Conservation (phyloP, 2,329 filamentous ascomycete genomes). For the Delphinella strobiligena region DNA sequence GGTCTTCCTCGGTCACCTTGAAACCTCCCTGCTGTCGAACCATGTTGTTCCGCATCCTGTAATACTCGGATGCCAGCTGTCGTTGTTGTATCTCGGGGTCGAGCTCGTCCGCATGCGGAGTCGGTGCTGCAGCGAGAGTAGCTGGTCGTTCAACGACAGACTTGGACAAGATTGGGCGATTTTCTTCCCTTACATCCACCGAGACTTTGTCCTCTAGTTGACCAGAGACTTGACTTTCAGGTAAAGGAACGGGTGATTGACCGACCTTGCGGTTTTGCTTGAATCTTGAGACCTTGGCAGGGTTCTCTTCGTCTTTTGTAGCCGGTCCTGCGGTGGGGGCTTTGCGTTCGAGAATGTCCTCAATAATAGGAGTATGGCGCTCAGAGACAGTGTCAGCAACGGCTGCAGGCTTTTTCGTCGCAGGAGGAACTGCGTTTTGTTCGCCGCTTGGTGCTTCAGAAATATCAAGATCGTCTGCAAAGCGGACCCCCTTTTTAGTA, state of each 20-base stretch:
- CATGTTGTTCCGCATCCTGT: conserved; percentile 68
- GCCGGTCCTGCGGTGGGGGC: conserved; percentile 1
- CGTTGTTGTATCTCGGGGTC: conserved; percentile 62
- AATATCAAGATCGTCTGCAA: conserved; percentile 63
- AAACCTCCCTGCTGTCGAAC: conserved; percentile 79
- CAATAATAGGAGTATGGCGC: too few relatives aligned
- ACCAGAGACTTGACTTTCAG: too few relatives aligned
- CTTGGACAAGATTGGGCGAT: conserved; percentile 41
- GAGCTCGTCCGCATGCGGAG: conserved; percentile 34
- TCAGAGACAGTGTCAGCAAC: conserved; percentile 17
- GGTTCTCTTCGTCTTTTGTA: conserved; percentile 13
- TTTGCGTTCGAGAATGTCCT: conserved; percentile 24
- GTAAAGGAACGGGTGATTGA: too few relatives aligned
- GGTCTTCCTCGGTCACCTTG: conserved; percentile 49
- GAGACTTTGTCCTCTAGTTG: too few relatives aligned
- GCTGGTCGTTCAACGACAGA: conserved; percentile 41
- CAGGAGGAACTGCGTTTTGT: not conserved
- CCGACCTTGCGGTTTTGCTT: too few relatives aligned
- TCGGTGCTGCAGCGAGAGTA: conserved; percentile 17
- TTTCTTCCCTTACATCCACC: not conserved
- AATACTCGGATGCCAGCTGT: conserved; percentile 72
- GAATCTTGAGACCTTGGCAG: conserved; percentile 29
- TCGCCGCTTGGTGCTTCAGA: conserved; percentile 12
- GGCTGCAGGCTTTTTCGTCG: conserved; percentile 2
- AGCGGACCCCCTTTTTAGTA: conserved; percentile 62